These are phyloP conservation scores for Neotropicomus parvogracilis DNA, from an alignment of 1,284 basidiomycete genomes.

Conservation along the genomic window DNA sequence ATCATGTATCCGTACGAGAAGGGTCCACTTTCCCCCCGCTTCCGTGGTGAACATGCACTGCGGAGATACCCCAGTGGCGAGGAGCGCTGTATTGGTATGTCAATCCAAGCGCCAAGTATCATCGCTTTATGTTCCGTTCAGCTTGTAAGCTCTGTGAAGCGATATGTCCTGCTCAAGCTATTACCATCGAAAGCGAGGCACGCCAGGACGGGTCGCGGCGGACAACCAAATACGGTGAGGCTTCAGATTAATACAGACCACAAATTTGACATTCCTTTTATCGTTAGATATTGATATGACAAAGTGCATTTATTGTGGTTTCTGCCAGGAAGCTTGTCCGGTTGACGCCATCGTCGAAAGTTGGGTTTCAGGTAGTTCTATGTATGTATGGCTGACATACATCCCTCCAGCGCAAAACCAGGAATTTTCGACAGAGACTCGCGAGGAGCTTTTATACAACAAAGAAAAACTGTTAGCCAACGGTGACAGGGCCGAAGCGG, in stretches of 20 bases:
- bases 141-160: slow-evolving; percentile 99
- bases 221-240: slow-evolving; percentile 91
- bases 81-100: slow-evolving; percentile 94
- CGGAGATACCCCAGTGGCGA: slow-evolving; percentile 97
- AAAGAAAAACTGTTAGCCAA: slow-evolving; percentile 96
- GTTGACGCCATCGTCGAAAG: slow-evolving; percentile 99
- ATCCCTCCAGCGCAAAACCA: slow-evolving; percentile 79
- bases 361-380: slow-evolving; percentile 42
- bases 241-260: slow-evolving; percentile 20
- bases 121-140: slow-evolving; percentile 33
- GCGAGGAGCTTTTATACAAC: slow-evolving; percentile 98
- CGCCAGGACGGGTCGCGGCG: slow-evolving; percentile 93
- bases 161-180: slow-evolving; percentile 98
- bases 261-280: slow-evolving; percentile 1
- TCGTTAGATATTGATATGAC: slow-evolving; percentile 90
- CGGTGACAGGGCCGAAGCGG: slow-evolving; percentile 94
- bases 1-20: slow-evolving; percentile 99
- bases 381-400: slow-evolving; percentile 1
- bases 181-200: slow-evolving; percentile 98
- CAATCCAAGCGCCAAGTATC: not conserved
- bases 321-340: slow-evolving; percentile 98
- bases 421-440: slow-evolving; percentile 95
- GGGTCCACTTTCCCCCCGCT: slow-evolving; percentile 94
- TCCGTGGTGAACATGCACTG: slow-evolving; percentile 98
- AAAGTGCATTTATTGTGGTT: slow-evolving; percentile 96